Conservation (phyloP, 352 stramenopile species). For the Globisporangium polare region DNA sequence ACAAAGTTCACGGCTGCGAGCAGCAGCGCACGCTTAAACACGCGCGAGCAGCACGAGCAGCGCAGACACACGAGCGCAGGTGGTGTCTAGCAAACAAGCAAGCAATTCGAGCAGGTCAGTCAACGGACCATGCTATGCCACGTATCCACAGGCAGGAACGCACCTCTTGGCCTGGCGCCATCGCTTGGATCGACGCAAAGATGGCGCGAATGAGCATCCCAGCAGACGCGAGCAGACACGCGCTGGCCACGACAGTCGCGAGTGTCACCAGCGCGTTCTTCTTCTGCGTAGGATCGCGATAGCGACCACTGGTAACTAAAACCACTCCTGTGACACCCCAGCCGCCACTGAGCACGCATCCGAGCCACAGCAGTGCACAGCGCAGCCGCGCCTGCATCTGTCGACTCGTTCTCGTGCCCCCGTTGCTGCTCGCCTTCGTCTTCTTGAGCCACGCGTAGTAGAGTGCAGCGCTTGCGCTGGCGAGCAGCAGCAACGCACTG, state of each 20-base stretch:
- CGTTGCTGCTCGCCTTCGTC: background rate
- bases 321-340: constrained; percentile 3
- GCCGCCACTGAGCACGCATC: background rate
- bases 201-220: background rate
- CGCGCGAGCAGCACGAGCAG: constrained; percentile 48
- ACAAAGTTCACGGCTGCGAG: constrained; percentile 19
- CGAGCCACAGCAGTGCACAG: background rate
- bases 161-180: constrained; percentile 19
- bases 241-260: background rate
- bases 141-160: background rate
- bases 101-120: background rate
- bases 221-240: background rate
- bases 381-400: background rate
- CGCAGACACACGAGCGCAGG: constrained; percentile 39
- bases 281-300: background rate
- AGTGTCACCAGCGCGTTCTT: constrained; percentile 5
- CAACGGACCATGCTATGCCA: background rate
- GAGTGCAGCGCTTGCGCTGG: background rate
- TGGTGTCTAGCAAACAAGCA: constrained; percentile 17
- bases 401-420: background rate
- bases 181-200: background rate
- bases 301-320: background rate
- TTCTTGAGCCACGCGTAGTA: background rate
- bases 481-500: background rate
- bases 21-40: constrained; percentile 30